A percentile compares a stretch with the other conserved stretches of the same genome.
phyloP scores from a whole-genome alignment of 2,329 filamentous ascomycete species.

The Ophiostoma novo-ulmi region DNA sequence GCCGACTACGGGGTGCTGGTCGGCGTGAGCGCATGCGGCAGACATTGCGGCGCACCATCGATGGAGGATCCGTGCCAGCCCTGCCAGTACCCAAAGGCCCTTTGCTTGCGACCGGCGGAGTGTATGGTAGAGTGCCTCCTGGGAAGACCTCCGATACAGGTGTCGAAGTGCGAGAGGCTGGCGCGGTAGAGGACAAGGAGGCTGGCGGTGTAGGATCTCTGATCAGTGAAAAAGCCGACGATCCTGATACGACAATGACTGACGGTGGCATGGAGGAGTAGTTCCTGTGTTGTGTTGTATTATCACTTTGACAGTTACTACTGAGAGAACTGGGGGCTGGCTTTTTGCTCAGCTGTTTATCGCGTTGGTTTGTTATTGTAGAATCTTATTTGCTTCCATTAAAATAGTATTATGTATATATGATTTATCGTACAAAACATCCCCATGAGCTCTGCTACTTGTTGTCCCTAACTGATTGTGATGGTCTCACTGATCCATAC shows the following conservation, averaged over 20 bases:
- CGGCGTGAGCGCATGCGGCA: slow-evolving; percentile 53
- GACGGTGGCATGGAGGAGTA: slow-evolving; percentile 22
- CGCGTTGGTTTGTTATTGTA: neutral
- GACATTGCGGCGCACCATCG: slow-evolving; percentile 38
- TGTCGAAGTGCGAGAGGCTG: neutral
- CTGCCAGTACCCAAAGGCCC: slow-evolving; percentile 13
- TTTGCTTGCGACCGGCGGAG: neutral
- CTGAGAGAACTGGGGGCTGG: too few species aligned
- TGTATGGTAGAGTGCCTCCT: neutral
- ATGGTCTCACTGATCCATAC: neutral
- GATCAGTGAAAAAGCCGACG: slow-evolving; percentile 17
- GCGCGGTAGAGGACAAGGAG: neutral
- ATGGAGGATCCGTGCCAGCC: neutral
- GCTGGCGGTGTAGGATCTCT: neutral
- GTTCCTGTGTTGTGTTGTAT: neutral
- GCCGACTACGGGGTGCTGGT: slow-evolving; percentile 51
- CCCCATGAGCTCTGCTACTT: too few species aligned
- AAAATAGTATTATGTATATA: neutral
- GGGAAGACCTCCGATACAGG: neutral
- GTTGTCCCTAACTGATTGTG: neutral
- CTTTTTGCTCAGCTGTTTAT: neutral
- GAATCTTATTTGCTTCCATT: neutral
- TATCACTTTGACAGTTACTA: neutral
- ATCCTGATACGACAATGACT: slow-evolving; percentile 25
- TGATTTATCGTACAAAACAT: neutral